These are phyloP conservation scores for Neurospora sp. DNA, from an alignment of 495 filamentous ascomycete genomes.

Conservation along the genomic window DNA sequence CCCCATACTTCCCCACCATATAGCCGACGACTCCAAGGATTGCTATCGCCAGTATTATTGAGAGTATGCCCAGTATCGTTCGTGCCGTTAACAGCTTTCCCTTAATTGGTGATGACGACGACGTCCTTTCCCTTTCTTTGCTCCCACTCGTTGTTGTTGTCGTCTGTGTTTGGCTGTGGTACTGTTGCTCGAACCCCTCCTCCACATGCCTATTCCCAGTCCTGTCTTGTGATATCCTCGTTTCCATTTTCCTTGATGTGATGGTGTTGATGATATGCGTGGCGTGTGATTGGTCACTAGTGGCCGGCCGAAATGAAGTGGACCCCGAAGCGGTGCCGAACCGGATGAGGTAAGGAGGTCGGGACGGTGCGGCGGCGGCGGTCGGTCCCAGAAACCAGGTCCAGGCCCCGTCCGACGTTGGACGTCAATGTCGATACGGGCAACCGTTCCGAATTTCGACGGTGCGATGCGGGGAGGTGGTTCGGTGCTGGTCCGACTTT, in stretches of 20 bases:
- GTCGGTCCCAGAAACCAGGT: background rate
- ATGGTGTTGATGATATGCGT: background rate
- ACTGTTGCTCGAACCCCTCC: background rate
- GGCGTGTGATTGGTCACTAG: background rate
- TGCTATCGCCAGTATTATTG: conserved; percentile 9
- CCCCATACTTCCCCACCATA: conserved; percentile 10
- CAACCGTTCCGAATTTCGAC: background rate
- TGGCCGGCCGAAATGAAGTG: background rate
- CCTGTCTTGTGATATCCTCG: background rate
- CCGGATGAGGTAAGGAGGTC: background rate
- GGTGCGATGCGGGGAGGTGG: background rate
- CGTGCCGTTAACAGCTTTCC: conserved; percentile 5
- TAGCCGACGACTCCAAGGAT: conserved; percentile 11
- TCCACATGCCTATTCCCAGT: background rate
- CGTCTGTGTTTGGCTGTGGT: background rate
- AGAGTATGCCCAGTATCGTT: conserved; percentile 2
- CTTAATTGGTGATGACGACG: background rate
- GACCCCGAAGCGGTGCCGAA: background rate
- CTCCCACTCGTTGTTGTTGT: background rate
- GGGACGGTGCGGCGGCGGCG: background rate
- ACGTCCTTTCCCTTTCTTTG: background rate
- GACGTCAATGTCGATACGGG: background rate
- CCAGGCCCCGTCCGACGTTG: background rate
- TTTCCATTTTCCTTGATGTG: background rate
- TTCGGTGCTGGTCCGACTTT: background rate